Evolutionary conservation across 495 filamentous ascomycete species (phyloP).

Genomic region (Penicillium waksmanii): DNA sequence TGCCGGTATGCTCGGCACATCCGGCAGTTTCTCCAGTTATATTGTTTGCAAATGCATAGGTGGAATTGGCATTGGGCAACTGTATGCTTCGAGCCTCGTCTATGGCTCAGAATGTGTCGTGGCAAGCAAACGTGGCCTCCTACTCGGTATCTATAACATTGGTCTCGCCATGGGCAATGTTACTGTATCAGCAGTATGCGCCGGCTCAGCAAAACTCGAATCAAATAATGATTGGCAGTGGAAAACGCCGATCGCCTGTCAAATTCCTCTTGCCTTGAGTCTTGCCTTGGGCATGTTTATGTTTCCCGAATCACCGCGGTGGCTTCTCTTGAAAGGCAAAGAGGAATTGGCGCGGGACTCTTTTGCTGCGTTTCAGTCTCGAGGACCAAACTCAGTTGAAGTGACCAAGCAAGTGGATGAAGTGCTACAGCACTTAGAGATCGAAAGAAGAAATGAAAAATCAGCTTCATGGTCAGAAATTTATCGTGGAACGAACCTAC

Average conservation of each 20-base stretch:
- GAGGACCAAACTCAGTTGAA: constrained; percentile 22
- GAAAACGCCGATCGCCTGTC: constrained; percentile 37
- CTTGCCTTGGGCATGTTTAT: constrained; percentile 31
- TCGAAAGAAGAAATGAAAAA: constrained; percentile 15
- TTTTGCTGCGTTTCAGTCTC: constrained; percentile 25
- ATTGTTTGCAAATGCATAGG: constrained; percentile 37
- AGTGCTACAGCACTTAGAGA: constrained; percentile 27
- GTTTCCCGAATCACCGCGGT: constrained; percentile 38
- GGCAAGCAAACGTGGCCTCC: constrained; percentile 31
- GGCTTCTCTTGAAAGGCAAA: constrained; percentile 24
- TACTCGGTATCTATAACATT: constrained; percentile 33
- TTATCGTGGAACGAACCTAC: constrained; percentile 23
- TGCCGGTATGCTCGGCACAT: constrained; percentile 31
- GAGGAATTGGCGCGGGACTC: constrained; percentile 29
- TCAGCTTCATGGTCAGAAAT: constrained; percentile 27
- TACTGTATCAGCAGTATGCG: constrained; percentile 30
- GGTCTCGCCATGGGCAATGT: constrained; percentile 33
- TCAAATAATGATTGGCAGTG: constrained; percentile 32
- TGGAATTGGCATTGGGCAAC: constrained; percentile 29
- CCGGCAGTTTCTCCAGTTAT: constrained; percentile 28
- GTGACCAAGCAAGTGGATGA: constrained; percentile 29
- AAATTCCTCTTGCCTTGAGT: constrained; percentile 32
- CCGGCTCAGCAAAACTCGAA: constrained; percentile 26
- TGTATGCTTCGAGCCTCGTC: constrained; percentile 24
- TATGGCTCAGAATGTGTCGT: constrained; percentile 36